A percentile compares a stretch with the other conserved stretches of the same genome.
Evolutionary conservation across 2,329 filamentous ascomycete species (phyloP).

Genomic region (Pseudocercospora vitis): DNA sequence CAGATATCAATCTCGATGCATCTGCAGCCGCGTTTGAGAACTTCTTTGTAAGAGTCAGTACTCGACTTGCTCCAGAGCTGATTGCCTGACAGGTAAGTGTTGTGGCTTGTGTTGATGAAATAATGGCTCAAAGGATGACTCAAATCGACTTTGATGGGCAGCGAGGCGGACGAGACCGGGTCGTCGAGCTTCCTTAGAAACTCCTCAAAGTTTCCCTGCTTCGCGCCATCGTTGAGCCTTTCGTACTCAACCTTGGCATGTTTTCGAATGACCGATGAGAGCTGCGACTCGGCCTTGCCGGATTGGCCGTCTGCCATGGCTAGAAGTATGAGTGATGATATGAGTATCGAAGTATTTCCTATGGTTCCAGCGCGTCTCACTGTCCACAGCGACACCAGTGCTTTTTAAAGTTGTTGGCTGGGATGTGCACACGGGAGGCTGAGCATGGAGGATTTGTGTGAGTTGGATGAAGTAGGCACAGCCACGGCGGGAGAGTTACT

Average conservation of each 20-base stretch:
- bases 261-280: slow-evolving; percentile 27
- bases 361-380: too few species aligned
- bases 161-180: slow-evolving; percentile 21
- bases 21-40: slow-evolving; percentile 71
- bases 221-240: not conserved
- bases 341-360: too few species aligned
- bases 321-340: too few species aligned
- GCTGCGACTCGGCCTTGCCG: too few species aligned
- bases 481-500: not conserved
- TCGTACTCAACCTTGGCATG: slow-evolving; percentile 30
- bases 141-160: slow-evolving; percentile 30
- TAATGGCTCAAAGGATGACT: slow-evolving; percentile 73
- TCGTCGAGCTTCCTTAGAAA: slow-evolving; percentile 47
- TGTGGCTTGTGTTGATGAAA: slow-evolving; percentile 92
- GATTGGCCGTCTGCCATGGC: not conserved
- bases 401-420: not conserved
- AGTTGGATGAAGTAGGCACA: not conserved
- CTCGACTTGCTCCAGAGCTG: slow-evolving; percentile 78
- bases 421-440: slow-evolving; percentile 3
- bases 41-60: slow-evolving; percentile 71
- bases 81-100: slow-evolving; percentile 86
- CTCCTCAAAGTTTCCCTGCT: slow-evolving; percentile 36
- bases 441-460: not conserved
- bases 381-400: too few species aligned
- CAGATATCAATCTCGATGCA: slow-evolving; percentile 96